Evolutionary conservation across 2,329 filamentous ascomycete species (phyloP), one percentile per base, ranked within the genome.

Genomic region (Celoporthe dispersa): DNA sequence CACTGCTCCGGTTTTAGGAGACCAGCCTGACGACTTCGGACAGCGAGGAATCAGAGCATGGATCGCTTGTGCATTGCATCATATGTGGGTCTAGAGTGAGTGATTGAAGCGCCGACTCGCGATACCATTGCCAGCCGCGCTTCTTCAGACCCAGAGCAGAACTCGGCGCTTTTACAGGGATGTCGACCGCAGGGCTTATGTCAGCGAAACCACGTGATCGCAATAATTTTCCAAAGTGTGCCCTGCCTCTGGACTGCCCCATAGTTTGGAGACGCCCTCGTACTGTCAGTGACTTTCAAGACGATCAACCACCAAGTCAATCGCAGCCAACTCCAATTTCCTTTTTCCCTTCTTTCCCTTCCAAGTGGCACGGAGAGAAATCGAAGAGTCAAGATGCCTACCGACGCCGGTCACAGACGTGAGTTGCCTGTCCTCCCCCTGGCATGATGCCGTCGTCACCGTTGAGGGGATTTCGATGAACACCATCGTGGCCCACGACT

Each of bases 391-490:
- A 94, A 89, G 84, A 96, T 96, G 92, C 89, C 91, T 92, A 91
- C 92, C 82, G 92, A 93, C 90, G 87, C 91, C 82, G 92, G 92
- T 86, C 92, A 94, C 90, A 90, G 92, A 92, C 87, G 92, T 95
- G 86, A 92, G 92, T 92, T 76, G 44, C 51, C 19, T 55, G 22
- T 25, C 33, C 33, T 48, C 48, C 59, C 37, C 44, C 44, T 28
- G 35, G 44, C 6, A 57, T n/a, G 48, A 22, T 41, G 14, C 25
- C 41, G 22, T 35, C 37, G 22, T 35, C 37, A 51, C 57, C 66
- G 35, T 25, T 62, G 51, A 65, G 55, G 37, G 44, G 28, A n/a
- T 64, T 22, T 59, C 25, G 22, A 31, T 63, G 41, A 55, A 41
- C 64, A 64, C 39, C 33, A 25, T 39, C 59, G 39, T 33, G 31